phyloP scores from a whole-genome alignment of 768 basidiomycete species.

The Amanita molliuscula region DNA sequence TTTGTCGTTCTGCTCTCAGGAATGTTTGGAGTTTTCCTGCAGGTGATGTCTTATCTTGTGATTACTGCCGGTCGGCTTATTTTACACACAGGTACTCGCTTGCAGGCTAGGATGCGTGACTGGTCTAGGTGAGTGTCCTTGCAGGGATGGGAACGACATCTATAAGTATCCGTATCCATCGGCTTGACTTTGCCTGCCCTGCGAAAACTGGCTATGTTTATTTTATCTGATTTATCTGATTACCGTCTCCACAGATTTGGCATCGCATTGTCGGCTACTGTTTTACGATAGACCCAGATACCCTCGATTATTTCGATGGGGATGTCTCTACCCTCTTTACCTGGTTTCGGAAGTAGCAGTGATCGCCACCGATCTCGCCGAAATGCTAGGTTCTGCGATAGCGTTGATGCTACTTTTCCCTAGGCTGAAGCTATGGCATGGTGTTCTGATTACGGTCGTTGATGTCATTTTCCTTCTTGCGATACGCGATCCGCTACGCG shows the following conservation, averaged over 20 bases:
- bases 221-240: constrained; percentile 1
- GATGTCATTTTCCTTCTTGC: constrained; percentile 67
- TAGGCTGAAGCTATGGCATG: constrained; percentile 54
- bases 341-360: constrained; percentile 59
- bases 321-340: constrained; percentile 57
- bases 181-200: too few relatives aligned
- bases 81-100: constrained; percentile 48
- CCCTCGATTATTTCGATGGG: constrained; percentile 45
- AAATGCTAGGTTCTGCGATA: constrained; percentile 75
- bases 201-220: neutral
- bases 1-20: constrained; percentile 82
- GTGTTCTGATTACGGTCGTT: constrained; percentile 55
- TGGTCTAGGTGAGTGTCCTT: constrained; percentile 46
- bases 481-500: constrained; percentile 58
- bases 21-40: constrained; percentile 72
- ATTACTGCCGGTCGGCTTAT: neutral
- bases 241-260: constrained; percentile 27
- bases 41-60: constrained; percentile 31
- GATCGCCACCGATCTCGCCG: constrained; percentile 71
- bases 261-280: constrained; percentile 50
- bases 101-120: constrained; percentile 77
- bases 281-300: constrained; percentile 56
- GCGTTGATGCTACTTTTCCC: constrained; percentile 72
- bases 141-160: neutral
- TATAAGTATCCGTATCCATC: neutral